Percentiles rank a stretch among this genome's conserved stretches.
Conservation (phyloP, 208 protist species). For the Trypanosoma brucei region DNA sequence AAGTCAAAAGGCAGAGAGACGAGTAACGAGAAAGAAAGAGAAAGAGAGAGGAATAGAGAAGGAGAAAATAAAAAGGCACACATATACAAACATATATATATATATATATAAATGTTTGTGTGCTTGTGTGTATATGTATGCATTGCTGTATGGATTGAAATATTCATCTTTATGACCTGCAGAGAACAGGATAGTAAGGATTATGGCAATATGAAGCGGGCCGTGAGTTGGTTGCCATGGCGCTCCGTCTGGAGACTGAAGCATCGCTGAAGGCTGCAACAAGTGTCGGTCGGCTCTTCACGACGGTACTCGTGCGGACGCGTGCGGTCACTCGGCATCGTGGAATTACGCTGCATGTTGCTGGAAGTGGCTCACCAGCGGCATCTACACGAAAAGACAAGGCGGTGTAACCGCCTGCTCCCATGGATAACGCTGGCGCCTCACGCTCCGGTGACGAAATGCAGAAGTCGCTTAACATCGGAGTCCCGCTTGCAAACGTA, state of each 20-base stretch:
- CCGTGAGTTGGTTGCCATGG: not conserved
- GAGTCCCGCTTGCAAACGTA: too few species aligned
- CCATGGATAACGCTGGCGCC: not conserved
- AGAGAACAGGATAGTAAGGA: not conserved
- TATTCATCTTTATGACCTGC: too few species aligned
- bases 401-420: not conserved
- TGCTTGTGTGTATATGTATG: not conserved
- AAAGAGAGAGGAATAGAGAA: too few species aligned
- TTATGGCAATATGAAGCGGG: conserved; percentile 4
- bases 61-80: too few species aligned
- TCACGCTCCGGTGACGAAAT: not conserved
- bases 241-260: not conserved
- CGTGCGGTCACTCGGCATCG: not conserved
- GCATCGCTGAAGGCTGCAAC: not conserved
- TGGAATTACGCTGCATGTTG: not conserved
- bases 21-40: too few species aligned
- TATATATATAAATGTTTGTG: too few species aligned
- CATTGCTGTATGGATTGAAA: not conserved
- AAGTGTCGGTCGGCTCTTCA: not conserved
- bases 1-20: too few species aligned
- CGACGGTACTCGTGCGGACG: not conserved
- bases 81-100: too few species aligned
- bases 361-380: not conserved
- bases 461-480: not conserved
- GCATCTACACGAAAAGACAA: not conserved